phyloP scores from a whole-genome alignment of 1,139 yeast genomes.

The Geotrichum europaeum region DNA sequence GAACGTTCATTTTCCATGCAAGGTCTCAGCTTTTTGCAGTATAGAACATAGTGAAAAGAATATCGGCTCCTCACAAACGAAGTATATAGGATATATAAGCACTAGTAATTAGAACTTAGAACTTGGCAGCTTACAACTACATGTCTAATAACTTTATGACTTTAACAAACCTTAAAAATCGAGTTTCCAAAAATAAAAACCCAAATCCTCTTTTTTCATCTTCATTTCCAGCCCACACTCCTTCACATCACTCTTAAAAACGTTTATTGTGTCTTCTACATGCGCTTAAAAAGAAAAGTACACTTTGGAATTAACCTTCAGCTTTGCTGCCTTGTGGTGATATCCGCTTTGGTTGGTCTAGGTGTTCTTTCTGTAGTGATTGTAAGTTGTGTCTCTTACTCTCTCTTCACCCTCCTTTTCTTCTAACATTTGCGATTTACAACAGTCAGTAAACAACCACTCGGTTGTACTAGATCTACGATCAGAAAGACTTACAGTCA shows the following conservation, averaged over 20 bases:
- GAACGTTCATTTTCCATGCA: no score
- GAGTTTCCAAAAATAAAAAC: background rate
- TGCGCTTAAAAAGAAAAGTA: conserved; percentile 1
- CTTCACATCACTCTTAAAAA: background rate
- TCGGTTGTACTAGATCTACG: conserved; percentile 55
- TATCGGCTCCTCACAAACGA: no score
- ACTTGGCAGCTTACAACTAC: no score
- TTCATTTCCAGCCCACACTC: background rate
- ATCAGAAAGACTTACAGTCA: conserved; percentile 65
- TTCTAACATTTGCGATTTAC: background rate
- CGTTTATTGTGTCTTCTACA: background rate
- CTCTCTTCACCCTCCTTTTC: background rate
- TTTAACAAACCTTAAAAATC: no score
- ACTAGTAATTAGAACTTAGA: no score
- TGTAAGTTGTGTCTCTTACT: conserved; percentile 31
- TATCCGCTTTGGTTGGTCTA: conserved; percentile 63
- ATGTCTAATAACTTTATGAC: no score
- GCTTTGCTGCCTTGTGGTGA: conserved; percentile 11
- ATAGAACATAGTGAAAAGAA: no score
- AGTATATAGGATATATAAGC: no score
- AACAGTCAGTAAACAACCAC: conserved; percentile 51
- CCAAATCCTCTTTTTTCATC: background rate
- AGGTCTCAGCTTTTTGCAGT: no score
- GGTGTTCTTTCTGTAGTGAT: conserved; percentile 67
- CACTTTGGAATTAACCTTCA: conserved; percentile 13